Conservation (phyloP, 1,284 basidiomycete genomes). For the Pulveroboletus sp. region DNA sequence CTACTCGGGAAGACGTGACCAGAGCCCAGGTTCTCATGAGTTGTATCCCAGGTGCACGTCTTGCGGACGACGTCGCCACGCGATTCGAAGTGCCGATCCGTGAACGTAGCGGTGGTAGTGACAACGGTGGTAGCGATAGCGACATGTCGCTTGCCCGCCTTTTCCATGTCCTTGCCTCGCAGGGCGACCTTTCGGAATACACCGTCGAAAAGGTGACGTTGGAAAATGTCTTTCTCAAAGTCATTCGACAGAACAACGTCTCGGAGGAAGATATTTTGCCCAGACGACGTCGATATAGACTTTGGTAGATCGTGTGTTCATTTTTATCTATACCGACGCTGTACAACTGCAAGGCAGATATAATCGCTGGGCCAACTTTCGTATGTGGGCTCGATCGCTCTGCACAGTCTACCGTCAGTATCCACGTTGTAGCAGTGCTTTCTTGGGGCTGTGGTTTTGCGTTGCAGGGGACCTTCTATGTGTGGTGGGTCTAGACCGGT, state of each 20-base stretch:
- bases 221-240: slow-evolving; percentile 74
- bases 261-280: slow-evolving; percentile 44
- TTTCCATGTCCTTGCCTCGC: slow-evolving; percentile 54
- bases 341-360: too few species aligned
- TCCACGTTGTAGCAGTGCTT: too few species aligned
- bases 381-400: too few species aligned
- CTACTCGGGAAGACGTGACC: slow-evolving; percentile 57
- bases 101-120: slow-evolving; percentile 6
- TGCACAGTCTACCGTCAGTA: too few species aligned
- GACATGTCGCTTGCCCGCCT: slow-evolving; percentile 53
- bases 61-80: slow-evolving; percentile 75
- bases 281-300: slow-evolving; percentile 6
- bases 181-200: slow-evolving; percentile 60
- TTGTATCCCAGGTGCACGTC: slow-evolving; percentile 60
- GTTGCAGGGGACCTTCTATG: too few species aligned
- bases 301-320: too few species aligned
- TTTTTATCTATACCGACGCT: too few species aligned
- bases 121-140: background rate
- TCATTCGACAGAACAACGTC: slow-evolving; percentile 66
- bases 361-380: too few species aligned
- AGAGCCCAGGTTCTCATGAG: slow-evolving; percentile 63
- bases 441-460: too few species aligned
- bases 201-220: slow-evolving; percentile 68
- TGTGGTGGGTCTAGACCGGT: too few species aligned
- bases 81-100: slow-evolving; percentile 74